These are phyloP conservation scores for Kazachstania viticola DNA, from an alignment of 805 yeast species.

Conservation along the genomic window DNA sequence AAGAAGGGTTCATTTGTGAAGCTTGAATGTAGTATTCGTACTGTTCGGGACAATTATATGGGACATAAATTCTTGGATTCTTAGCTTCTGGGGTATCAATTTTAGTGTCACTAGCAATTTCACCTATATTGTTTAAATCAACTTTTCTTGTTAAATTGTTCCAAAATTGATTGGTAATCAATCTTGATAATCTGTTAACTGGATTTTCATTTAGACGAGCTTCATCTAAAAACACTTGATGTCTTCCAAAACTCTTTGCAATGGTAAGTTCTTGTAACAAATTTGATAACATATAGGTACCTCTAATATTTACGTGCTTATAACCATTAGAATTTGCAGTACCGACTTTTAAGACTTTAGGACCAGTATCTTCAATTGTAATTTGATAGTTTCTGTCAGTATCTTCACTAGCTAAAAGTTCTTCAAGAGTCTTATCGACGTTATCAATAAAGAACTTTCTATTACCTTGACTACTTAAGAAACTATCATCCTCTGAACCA, in stretches of 20 bases:
- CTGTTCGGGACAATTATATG: conserved; percentile 56
- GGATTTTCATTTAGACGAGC: conserved; percentile 79
- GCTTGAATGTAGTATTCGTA: conserved; percentile 51
- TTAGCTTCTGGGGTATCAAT: conserved; percentile 47
- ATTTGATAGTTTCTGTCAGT: conserved; percentile 76
- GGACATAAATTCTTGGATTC: conserved; percentile 68
- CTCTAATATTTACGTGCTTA: conserved; percentile 59
- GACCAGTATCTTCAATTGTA: conserved; percentile 74
- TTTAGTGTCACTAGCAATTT: conserved; percentile 70
- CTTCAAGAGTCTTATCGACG: conserved; percentile 57
- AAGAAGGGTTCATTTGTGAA: conserved; percentile 40
- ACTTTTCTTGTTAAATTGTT: conserved; percentile 58
- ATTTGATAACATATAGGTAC: conserved; percentile 81
- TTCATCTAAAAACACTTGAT: conserved; percentile 68
- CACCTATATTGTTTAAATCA: conserved; percentile 46
- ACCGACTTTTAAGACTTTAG: conserved; percentile 62
- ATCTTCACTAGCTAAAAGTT: conserved; percentile 64
- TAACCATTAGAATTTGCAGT: conserved; percentile 78
- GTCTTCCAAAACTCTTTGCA: conserved; percentile 69
- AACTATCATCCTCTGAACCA: conserved; percentile 41
- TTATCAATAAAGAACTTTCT: conserved; percentile 53
- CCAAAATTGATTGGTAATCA: conserved; percentile 75
- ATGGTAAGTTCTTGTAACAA: conserved; percentile 77
- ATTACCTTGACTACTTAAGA: conserved; percentile 25
- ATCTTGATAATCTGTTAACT: conserved; percentile 57